These are phyloP conservation scores for Boletus semigastroideus DNA, from an alignment of 1,284 basidiomycete genomes.

Conservation along the genomic window DNA sequence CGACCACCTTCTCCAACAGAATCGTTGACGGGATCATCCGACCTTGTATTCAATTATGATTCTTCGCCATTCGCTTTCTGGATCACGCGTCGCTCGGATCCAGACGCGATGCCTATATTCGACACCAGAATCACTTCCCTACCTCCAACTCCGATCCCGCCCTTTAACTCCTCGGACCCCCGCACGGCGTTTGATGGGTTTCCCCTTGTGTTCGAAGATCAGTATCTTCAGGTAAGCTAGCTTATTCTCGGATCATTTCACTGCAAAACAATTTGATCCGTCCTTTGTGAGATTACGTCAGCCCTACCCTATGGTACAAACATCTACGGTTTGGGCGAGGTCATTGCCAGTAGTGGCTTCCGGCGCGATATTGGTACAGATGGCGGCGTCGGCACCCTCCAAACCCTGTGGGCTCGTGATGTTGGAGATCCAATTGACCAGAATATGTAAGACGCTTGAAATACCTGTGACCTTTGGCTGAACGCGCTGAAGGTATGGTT, in stretches of 20 bases:
- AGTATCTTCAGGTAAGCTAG: conserved; percentile 52
- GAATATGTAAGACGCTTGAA: conserved; percentile 48
- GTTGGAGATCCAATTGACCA: conserved; percentile 57
- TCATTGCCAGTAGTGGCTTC: conserved; percentile 65
- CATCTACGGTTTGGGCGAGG: conserved; percentile 79
- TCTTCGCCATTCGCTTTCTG: conserved; percentile 73
- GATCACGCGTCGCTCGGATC: conserved; percentile 66
- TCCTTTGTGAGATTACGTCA: conserved; percentile 65
- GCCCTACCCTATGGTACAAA: conserved; percentile 64
- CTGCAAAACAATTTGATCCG: too few relatives aligned
- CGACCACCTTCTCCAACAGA: conserved; percentile 41
- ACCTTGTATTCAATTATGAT: conserved; percentile 70
- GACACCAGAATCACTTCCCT: conserved; percentile 66
- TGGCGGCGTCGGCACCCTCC: conserved; percentile 57
- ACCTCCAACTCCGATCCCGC: conserved; percentile 53
- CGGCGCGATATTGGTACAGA: conserved; percentile 56
- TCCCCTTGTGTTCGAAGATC: conserved; percentile 75
- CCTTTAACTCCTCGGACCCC: conserved; percentile 45
- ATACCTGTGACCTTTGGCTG: neutral
- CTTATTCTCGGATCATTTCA: too few relatives aligned
- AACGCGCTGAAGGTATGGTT: conserved; percentile 50
- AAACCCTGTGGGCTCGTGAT: conserved; percentile 75
- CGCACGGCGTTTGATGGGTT: conserved; percentile 57
- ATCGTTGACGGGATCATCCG: conserved; percentile 42
- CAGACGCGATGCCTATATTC: conserved; percentile 61